Evolutionary conservation across 345 rosid genomes (phyloP).

Genomic region (Gossypium herbaceum): DNA sequence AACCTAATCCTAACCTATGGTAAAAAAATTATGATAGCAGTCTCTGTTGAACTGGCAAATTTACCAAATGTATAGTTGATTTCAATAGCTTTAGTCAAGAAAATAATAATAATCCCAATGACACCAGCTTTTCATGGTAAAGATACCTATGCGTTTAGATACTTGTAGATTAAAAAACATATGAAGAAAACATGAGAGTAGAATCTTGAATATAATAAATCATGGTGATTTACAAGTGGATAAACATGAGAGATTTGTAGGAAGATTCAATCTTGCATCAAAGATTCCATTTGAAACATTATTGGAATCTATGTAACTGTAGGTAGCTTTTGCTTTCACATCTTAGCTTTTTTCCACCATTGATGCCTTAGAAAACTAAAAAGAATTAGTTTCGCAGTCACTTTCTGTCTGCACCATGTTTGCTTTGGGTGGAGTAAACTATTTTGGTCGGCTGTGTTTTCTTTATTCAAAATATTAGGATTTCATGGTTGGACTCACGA

Average conservation of each 20-base stretch:
- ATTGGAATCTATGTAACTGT: background rate
- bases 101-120: no score
- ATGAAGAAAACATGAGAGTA: background rate
- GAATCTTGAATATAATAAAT: background rate
- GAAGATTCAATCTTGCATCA: constrained; percentile 11
- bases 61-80: no score
- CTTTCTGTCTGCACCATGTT: background rate
- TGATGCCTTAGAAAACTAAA: background rate
- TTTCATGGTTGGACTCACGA: no score
- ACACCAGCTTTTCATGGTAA: no score
- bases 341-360: background rate
- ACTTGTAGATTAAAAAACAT: no score
- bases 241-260: background rate
- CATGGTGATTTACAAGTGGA: constrained; percentile 19
- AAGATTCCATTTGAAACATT: constrained; percentile 15
- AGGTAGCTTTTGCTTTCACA: background rate
- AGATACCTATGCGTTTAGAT: no score
- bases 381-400: background rate
- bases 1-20: no score
- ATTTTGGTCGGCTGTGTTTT: background rate
- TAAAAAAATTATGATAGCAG: no score
- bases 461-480: background rate
- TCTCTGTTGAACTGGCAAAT: no score
- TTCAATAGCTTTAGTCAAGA: no score
- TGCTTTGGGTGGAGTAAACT: background rate